phyloP scores from a whole-genome alignment of 305 asterid genomes.

The Plantago rigida region DNA sequence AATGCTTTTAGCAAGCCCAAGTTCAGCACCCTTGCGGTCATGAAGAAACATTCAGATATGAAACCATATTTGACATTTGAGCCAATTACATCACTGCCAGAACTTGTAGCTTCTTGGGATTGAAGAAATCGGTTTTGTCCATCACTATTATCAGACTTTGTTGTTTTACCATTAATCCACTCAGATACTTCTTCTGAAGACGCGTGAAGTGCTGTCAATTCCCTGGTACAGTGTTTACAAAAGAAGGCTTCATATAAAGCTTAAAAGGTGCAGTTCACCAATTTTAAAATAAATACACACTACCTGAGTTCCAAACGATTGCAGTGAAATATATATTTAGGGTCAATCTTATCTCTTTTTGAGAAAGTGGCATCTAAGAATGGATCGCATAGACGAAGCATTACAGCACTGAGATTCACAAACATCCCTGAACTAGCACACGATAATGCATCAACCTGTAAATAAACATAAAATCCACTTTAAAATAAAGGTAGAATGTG shows the following conservation, averaged over 20 bases:
- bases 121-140: constrained; percentile 50
- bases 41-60: constrained; percentile 95
- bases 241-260: constrained; percentile 17
- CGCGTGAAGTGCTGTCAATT: constrained; percentile 86
- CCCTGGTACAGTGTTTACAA: constrained; percentile 38
- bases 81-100: constrained; percentile 43
- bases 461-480: constrained; percentile 16
- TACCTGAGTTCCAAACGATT: constrained; percentile 79
- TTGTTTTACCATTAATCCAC: constrained; percentile 43
- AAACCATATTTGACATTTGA: constrained; percentile 59
- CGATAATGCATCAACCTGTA: constrained; percentile 80
- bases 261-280: background rate
- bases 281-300: constrained; percentile 18
- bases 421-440: constrained; percentile 99
- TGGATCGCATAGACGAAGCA: constrained; percentile 90
- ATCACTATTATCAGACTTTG: constrained; percentile 30
- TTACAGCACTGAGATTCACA: constrained; percentile 84
- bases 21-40: constrained; percentile 92
- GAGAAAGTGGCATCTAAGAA: constrained; percentile 76
- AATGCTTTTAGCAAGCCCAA: constrained; percentile 88
- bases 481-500: background rate
- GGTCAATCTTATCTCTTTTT: constrained; percentile 86
- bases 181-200: constrained; percentile 88
- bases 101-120: constrained; percentile 68
- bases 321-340: constrained; percentile 57